Evolutionary conservation across 352 stramenopile species (phyloP).

Genomic region (Pythium graminicola): DNA sequence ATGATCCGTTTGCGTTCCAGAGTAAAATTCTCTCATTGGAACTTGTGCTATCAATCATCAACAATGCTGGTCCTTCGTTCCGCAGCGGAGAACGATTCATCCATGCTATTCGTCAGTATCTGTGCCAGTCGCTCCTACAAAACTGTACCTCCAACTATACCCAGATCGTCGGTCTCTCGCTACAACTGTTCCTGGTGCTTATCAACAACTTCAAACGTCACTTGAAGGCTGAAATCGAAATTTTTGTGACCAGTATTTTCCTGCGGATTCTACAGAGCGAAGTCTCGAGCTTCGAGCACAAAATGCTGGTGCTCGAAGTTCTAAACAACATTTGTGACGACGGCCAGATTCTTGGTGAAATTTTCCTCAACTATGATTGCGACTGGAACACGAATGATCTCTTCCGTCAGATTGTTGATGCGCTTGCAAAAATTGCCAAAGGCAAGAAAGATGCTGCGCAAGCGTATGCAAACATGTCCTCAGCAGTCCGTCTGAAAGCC

Average conservation of each 20-base stretch:
- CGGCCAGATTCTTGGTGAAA: slow-evolving; percentile 91
- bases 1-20: slow-evolving; percentile 92
- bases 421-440: slow-evolving; percentile 94
- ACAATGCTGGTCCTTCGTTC: slow-evolving; percentile 95
- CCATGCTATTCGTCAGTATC: slow-evolving; percentile 94
- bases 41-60: slow-evolving; percentile 95
- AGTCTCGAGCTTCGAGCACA: slow-evolving; percentile 97
- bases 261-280: slow-evolving; percentile 95
- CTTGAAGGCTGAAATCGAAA: slow-evolving; percentile 97
- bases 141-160: slow-evolving; percentile 98
- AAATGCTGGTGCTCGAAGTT: slow-evolving; percentile 96
- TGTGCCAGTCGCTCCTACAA: slow-evolving; percentile 96
- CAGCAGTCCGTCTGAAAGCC: slow-evolving; percentile 48
- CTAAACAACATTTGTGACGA: slow-evolving; percentile 95
- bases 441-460: slow-evolving; percentile 60
- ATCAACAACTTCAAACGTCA: slow-evolving; percentile 92
- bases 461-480: slow-evolving; percentile 59
- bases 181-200: slow-evolving; percentile 98
- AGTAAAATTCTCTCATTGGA: slow-evolving; percentile 97
- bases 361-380: slow-evolving; percentile 99
- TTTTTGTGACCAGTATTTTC: slow-evolving; percentile 99
- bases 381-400: slow-evolving; percentile 96
- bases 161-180: slow-evolving; percentile 93
- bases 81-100: slow-evolving; percentile 94
- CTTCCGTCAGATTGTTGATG: slow-evolving; percentile 97